Conservation (phyloP, 2,329 filamentous ascomycete genomes). For the Penicillium sp. region DNA sequence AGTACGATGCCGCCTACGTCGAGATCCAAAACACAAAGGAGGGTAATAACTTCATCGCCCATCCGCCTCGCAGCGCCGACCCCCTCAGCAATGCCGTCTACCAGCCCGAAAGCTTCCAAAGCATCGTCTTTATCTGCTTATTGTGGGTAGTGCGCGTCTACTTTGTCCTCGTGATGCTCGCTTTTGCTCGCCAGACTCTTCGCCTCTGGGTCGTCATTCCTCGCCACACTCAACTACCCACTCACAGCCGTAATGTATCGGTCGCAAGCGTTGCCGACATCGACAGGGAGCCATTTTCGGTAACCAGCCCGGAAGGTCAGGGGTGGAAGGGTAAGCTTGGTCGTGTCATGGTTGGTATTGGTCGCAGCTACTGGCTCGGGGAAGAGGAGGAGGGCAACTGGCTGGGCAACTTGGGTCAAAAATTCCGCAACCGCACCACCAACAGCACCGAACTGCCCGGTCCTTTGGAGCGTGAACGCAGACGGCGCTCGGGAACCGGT, state of each 20-base stretch:
- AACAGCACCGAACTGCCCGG: constrained; percentile 48
- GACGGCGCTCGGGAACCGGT: constrained; percentile 65
- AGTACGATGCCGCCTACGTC: constrained; percentile 63
- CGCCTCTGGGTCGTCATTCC: constrained; percentile 59
- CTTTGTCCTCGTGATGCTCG: constrained; percentile 80
- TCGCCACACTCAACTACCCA: constrained; percentile 44
- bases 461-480: constrained; percentile 59
- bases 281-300: constrained; percentile 70
- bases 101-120: constrained; percentile 70
- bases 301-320: constrained; percentile 70
- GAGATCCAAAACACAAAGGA: constrained; percentile 53
- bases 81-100: constrained; percentile 67
- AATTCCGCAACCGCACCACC: constrained; percentile 57
- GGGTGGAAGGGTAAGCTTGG: constrained; percentile 80
- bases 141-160: constrained; percentile 80
- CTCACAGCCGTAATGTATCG: constrained; percentile 49
- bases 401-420: constrained; percentile 65
- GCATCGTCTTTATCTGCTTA: constrained; percentile 73
- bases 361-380: constrained; percentile 80
- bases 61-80: constrained; percentile 46
- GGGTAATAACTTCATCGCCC: constrained; percentile 53
- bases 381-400: constrained; percentile 66
- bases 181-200: constrained; percentile 77
- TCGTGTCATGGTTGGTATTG: constrained; percentile 74
- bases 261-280: constrained; percentile 52